Percentiles rank a stretch among this genome's conserved stretches.
Conservation (phyloP, 2,329 filamentous ascomycete genomes). For the Rhinocladiella similis region DNA sequence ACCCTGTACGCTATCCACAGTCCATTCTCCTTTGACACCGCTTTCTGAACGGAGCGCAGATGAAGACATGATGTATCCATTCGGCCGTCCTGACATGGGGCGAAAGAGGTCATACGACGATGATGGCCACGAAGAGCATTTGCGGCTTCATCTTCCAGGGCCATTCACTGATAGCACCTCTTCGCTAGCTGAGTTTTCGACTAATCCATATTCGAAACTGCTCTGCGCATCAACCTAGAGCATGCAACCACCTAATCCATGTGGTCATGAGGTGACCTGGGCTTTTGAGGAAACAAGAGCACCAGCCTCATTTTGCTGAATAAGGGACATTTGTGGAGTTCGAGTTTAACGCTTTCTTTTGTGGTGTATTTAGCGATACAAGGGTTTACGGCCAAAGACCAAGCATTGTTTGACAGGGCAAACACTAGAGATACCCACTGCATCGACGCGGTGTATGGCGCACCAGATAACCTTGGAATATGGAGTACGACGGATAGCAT, state of each 20-base stretch:
- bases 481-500: constrained; percentile 3
- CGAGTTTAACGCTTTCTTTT: constrained; percentile 1
- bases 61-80: constrained; percentile 21
- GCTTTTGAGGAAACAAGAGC: neutral
- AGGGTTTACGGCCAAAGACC: neutral
- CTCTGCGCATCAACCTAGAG: constrained; percentile 27
- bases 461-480: constrained; percentile 3
- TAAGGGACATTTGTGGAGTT: neutral
- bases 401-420: neutral
- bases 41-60: constrained; percentile 25
- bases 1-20: constrained; percentile 19
- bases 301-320: neutral
- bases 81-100: constrained; percentile 4
- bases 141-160: constrained; percentile 13
- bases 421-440: constrained; percentile 19
- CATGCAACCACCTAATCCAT: neutral
- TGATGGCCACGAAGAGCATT: constrained; percentile 19
- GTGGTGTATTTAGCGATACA: constrained; percentile 5
- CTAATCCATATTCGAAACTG: constrained; percentile 23
- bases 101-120: constrained; percentile 26
- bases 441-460: constrained; percentile 21
- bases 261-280: neutral
- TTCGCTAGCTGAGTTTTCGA: constrained; percentile 20
- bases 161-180: constrained; percentile 19
- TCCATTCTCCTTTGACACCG: constrained; percentile 24